These are phyloP conservation scores for Colletotrichum tropicicola DNA, from an alignment of 2,329 filamentous ascomycete genomes.

Conservation along the genomic window DNA sequence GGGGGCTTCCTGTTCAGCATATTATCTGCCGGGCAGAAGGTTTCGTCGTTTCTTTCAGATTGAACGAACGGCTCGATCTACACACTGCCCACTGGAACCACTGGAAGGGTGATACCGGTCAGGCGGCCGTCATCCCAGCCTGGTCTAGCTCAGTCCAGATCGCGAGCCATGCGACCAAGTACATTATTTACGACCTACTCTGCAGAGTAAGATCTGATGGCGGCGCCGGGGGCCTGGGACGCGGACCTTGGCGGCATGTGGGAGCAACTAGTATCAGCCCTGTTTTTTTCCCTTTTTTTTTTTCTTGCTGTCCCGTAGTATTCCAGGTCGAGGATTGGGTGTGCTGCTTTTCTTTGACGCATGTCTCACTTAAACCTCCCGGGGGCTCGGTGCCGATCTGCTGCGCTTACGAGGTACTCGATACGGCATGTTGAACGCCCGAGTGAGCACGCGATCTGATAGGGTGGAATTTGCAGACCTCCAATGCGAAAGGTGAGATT, in stretches of 20 bases:
- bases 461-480: not conserved
- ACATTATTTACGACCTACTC: not conserved
- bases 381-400: not conserved
- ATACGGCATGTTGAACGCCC: not conserved
- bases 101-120: not conserved
- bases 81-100: not conserved
- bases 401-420: not conserved
- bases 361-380: slow-evolving; percentile 13
- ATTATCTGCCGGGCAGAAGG: not conserved
- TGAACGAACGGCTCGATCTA: slow-evolving; percentile 1
- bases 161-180: not conserved
- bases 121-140: not conserved
- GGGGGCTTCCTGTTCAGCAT: not conserved
- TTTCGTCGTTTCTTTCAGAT: not conserved
- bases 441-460: not conserved
- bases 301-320: not conserved
- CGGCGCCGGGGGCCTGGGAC: slow-evolving; percentile 19
- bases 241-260: not conserved
- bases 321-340: not conserved
- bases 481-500: not conserved
- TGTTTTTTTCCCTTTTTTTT: not conserved
- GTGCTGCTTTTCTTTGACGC: slow-evolving; percentile 1
- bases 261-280: slow-evolving; percentile 20
- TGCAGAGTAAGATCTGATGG: slow-evolving; percentile 19
- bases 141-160: slow-evolving; percentile 3